These are phyloP conservation scores for Podila minutissima DNA, from an alignment of 192 early-diverging fungal genomes.

Conservation along the genomic window DNA sequence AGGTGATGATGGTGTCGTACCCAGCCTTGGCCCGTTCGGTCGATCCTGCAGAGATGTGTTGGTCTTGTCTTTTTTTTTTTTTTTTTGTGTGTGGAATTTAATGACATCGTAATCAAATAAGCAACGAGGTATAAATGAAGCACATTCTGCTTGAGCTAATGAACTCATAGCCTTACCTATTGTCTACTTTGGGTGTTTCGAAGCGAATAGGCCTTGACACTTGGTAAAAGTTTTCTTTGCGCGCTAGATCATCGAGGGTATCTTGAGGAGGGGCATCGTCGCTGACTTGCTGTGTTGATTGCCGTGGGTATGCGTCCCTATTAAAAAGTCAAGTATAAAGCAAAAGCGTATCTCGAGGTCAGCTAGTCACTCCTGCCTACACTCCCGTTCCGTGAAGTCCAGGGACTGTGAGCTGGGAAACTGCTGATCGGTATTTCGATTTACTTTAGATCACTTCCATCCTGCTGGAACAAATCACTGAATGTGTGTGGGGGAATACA, in stretches of 20 bases:
- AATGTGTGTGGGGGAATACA: conserved; percentile 14
- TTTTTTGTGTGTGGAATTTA: background rate
- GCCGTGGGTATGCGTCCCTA: conserved; percentile 8
- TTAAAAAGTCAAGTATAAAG: background rate
- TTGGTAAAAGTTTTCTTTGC: conserved; percentile 33
- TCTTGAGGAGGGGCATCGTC: conserved; percentile 43
- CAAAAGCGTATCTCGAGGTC: background rate
- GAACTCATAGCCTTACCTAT: background rate
- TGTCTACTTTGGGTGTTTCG: conserved; percentile 4
- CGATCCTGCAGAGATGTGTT: background rate
- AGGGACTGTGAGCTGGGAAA: background rate
- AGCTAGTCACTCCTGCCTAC: background rate
- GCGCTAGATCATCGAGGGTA: conserved; percentile 35
- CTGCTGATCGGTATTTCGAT: no score
- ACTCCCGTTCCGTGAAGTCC: background rate
- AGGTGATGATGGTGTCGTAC: conserved; percentile 34
- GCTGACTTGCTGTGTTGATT: conserved; percentile 23
- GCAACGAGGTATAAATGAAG: background rate
- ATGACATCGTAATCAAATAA: background rate
- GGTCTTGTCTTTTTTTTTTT: background rate
- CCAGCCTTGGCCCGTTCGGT: background rate
- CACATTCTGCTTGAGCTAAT: background rate
- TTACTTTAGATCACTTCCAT: conserved; percentile 9
- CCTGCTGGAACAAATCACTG: conserved; percentile 16
- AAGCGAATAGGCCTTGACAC: conserved; percentile 5